Percentiles rank a stretch among this genome's conserved stretches.
These are phyloP conservation scores for Cutaneotrichosporon sp. DNA, from an alignment of 1,284 basidiomycete species.

Conservation along the genomic window DNA sequence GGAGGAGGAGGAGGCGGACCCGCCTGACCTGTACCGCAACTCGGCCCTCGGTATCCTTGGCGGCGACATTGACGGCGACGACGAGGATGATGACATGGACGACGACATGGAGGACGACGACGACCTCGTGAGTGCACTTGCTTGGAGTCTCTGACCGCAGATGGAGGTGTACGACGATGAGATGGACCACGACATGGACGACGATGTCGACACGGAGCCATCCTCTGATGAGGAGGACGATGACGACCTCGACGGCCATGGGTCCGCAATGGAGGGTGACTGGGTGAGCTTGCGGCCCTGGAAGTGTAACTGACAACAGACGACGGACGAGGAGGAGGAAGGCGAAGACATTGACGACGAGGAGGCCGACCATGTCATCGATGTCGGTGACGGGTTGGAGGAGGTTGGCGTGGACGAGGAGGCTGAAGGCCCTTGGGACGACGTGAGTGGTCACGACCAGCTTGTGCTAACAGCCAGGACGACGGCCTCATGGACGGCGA, in stretches of 20 bases:
- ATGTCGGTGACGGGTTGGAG: slow-evolving; percentile 28
- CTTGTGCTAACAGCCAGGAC: slow-evolving; percentile 40
- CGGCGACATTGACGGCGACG: slow-evolving; percentile 59
- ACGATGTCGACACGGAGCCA: slow-evolving; percentile 60
- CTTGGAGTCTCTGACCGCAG: slow-evolving; percentile 19
- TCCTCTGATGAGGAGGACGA: slow-evolving; percentile 45
- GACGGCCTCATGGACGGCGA: slow-evolving; percentile 56
- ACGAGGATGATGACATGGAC: slow-evolving; percentile 73
- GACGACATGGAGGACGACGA: slow-evolving; percentile 86
- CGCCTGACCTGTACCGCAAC: slow-evolving; percentile 88
- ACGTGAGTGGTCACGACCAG: slow-evolving; percentile 15
- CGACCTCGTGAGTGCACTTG: slow-evolving; percentile 29
- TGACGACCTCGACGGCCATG: slow-evolving; percentile 53
- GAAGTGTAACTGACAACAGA: slow-evolving; percentile 15
- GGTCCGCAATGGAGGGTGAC: slow-evolving; percentile 32
- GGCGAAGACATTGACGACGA: slow-evolving; percentile 42
- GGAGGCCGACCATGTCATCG: slow-evolving; percentile 28
- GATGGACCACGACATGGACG: slow-evolving; percentile 54
- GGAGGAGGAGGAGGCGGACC: slow-evolving; percentile 64
- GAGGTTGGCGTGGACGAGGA: slow-evolving; percentile 31
- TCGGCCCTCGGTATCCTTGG: slow-evolving; percentile 93
- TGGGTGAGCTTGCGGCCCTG: slow-evolving; percentile 37
- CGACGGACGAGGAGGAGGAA: slow-evolving; percentile 33
- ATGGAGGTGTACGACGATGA: slow-evolving; percentile 36
- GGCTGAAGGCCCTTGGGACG: slow-evolving; percentile 38